phyloP scores from a whole-genome alignment of 164 flowering plant species.

The Piper betle region DNA sequence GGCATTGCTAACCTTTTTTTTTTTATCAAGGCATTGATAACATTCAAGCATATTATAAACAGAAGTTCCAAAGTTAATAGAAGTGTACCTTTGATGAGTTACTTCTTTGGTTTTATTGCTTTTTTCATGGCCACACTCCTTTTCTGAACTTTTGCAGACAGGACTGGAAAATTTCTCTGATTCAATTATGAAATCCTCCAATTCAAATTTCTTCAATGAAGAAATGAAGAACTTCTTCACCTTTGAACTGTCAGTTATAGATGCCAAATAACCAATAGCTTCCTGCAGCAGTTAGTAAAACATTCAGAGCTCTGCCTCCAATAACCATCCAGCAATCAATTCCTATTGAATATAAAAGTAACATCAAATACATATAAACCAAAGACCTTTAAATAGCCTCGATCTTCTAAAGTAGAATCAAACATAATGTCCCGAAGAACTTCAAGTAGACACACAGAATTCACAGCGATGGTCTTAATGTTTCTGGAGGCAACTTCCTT shows the following conservation, averaged over 20 bases:
- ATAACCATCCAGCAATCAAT: not conserved
- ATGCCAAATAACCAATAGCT: constrained; percentile 67
- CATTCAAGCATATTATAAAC: too few species aligned
- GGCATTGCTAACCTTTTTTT: too few species aligned
- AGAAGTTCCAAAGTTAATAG: not conserved
- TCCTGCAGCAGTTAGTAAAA: constrained; percentile 27
- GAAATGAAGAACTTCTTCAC: constrained; percentile 41
- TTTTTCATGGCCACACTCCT: constrained; percentile 8
- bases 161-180: constrained; percentile 15
- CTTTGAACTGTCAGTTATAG: constrained; percentile 45
- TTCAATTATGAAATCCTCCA: constrained; percentile 16
- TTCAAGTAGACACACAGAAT: constrained; percentile 47
- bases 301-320: not conserved
- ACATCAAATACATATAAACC: not conserved
- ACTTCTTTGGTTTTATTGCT: constrained; percentile 7
- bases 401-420: constrained; percentile 34
- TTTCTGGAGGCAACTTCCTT: constrained; percentile 46
- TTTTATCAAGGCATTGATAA: too few species aligned
- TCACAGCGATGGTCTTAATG: constrained; percentile 42
- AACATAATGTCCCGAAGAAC: constrained; percentile 44
- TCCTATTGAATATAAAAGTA: not conserved
- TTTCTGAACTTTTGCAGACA: constrained; percentile 10
- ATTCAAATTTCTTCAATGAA: constrained; percentile 31
- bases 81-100: constrained; percentile 24
- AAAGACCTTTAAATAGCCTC: constrained; percentile 49